phyloP scores from a whole-genome alignment of 2,329 filamentous ascomycete genomes.

The Apiospora koreana region DNA sequence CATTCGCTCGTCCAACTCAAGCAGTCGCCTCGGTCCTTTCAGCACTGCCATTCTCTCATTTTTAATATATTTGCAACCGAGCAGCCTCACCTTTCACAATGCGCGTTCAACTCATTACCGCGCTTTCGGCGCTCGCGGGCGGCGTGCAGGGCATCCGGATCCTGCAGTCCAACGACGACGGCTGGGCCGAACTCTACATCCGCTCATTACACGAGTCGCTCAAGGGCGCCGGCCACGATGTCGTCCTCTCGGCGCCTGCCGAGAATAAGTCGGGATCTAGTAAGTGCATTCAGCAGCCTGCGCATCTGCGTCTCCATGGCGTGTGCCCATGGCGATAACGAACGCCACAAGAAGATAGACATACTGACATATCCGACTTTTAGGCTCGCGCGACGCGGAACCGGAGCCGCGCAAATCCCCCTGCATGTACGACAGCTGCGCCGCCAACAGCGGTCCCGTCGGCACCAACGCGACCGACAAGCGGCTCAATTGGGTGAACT shows the following conservation, averaged over 20 bases:
- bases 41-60: not conserved
- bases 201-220: slow-evolving; percentile 61
- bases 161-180: slow-evolving; percentile 70
- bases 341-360: not conserved
- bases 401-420: slow-evolving; percentile 48
- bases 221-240: slow-evolving; percentile 55
- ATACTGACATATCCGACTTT: not conserved
- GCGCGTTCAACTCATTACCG: slow-evolving; percentile 8
- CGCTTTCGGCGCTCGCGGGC: slow-evolving; percentile 16
- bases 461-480: slow-evolving; percentile 59
- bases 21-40: not conserved
- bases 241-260: slow-evolving; percentile 66
- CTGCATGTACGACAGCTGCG: slow-evolving; percentile 65
- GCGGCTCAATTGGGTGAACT: slow-evolving; percentile 72
- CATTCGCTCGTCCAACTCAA: not conserved
- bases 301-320: not conserved
- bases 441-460: slow-evolving; percentile 53
- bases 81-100: not conserved
- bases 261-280: slow-evolving; percentile 65
- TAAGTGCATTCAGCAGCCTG: slow-evolving; percentile 30
- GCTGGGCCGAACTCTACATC: slow-evolving; percentile 71
- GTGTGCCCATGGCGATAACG: too few species aligned
- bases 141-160: slow-evolving; percentile 46
- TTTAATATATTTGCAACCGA: not conserved
- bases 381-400: slow-evolving; percentile 53